Evolutionary conservation across 441 rosid genomes (phyloP), one percentile per base, ranked within the genome.

Genomic region (Aleurites moluccanus): DNA sequence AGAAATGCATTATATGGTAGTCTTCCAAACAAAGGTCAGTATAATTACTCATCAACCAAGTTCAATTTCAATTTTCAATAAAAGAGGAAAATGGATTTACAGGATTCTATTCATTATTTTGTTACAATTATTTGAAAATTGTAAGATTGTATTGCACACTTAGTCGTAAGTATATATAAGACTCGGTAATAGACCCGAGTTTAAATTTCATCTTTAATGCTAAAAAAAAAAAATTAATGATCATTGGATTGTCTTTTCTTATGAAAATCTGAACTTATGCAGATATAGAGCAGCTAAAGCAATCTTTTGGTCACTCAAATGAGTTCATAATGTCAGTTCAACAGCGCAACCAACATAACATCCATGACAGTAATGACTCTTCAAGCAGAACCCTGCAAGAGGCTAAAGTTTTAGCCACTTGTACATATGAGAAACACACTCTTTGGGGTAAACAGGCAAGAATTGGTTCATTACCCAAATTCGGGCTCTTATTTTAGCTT

Each of bases 361-460:
- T 42, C 50, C 56, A 35, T 57, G 49, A 53, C 23, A 65, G 55
- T 14, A 65, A n/a, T 18, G 55, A 52, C 35, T 59, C 27, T 23
- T 59, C 59, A 28, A 30, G 75, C 83, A 67, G 56, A 71, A 50
- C 75, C 74, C 76, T 33, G 53, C 30, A 61, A 18, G 84, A 80
- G 73, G 74, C 84, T 62, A 59, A 67, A 52, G 21, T 77, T 77
- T 79, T 81, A 70, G 76, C 84, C 72, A 64, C 76, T 42, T 74
- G 75, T 57, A 47, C 67, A n/a, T 83, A 81, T 10, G 81, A 81
- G 73, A 45, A 69, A 10, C 30, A 66, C 64, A 68, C 84, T n/a
- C 38, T 27, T 0, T 81, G 86, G 83, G 81, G 84, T 23, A 57
- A 74, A 56, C 71, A 81, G 86, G 86, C 70, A 75, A 63, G 74